Base-by-base conservation (phyloP, 2,329 filamentous ascomycete genomes). In the Xylariomycetidae sp. region DNA sequence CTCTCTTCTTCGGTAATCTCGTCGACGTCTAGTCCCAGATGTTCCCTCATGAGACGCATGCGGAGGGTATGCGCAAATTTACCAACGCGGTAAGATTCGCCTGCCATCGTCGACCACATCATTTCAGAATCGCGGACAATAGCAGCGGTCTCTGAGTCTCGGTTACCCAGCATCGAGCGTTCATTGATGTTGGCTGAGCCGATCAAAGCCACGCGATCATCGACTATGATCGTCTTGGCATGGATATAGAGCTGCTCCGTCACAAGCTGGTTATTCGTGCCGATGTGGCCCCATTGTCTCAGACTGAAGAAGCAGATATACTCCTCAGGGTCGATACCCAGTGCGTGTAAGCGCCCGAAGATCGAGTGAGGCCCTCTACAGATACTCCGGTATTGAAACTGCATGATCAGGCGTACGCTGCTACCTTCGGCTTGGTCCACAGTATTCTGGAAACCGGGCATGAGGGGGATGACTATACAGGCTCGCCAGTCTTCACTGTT, bases 181-280 rank as follows among this genome's bases (percentile, higher is more conserved):
- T 98, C 92, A 51, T 98, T 98, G 69, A 98, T 97, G 57, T 98
- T 98, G 33, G 92, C 92, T 28, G 90, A 97, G 13, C 92, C 92
- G 49, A 98, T 98, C 41, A 98, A 80, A 14, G 84, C 90, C 37
- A 92, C 79, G 20, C 90, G 80, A 53, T 98, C 92, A 58, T 98
- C 92, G 4, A 95, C 90, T 36, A 98, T 76, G 70, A 97, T 97
- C 46, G 85, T 85, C 63, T 98, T 98, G 41, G 92, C 92, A 53
- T 98, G 92, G 37, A 98, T 97, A 56, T 98, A 98, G 9, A 98
- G 74, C 62, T 97, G 92, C 58, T 98, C 92, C 0, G 92, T 97
- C 4, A 92, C 88, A 23, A 97, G 67, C 37, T 80, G 77, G 46
- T 92, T 85, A 43, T 82, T 82, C 19, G 82, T 78, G 12, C 87